phyloP scores from a whole-genome alignment of 805 yeast genomes.

The Candida tammaniensis region DNA sequence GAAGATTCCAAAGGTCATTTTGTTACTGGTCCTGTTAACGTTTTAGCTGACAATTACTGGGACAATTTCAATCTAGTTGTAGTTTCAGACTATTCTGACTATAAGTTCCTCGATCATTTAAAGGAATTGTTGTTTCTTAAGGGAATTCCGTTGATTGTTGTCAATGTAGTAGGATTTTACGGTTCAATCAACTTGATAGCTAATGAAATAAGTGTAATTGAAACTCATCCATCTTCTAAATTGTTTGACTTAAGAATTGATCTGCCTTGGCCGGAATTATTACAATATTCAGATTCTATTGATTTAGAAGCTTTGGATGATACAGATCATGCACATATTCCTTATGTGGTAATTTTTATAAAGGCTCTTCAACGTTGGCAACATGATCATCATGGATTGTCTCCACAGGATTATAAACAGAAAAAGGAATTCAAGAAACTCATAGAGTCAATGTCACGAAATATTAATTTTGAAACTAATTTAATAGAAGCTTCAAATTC shows the following conservation, averaged over 20 bases:
- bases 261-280: conserved; percentile 69
- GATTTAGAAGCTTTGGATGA: conserved; percentile 47
- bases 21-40: conserved; percentile 12
- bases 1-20: conserved; percentile 48
- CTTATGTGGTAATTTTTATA: conserved; percentile 61
- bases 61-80: conserved; percentile 49
- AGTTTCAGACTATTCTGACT: conserved; percentile 28
- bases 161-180: conserved; percentile 60
- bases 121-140: conserved; percentile 38
- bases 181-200: conserved; percentile 54
- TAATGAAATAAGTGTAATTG: conserved; percentile 64
- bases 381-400: conserved; percentile 20
- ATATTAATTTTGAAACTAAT: conserved; percentile 51
- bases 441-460: conserved; percentile 38
- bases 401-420: conserved; percentile 39
- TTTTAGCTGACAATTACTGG: conserved; percentile 38
- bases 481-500: conserved; percentile 37
- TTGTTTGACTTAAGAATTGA: conserved; percentile 66
- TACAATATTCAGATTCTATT: conserved; percentile 46
- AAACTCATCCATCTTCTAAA: conserved; percentile 66
- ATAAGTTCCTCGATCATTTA: conserved; percentile 19
- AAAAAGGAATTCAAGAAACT: conserved; percentile 38
- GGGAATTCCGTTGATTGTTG: conserved; percentile 53
- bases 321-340: conserved; percentile 58
- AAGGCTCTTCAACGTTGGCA: conserved; percentile 50